Evolutionary conservation across 345 rosid genomes (phyloP), one percentile per base, ranked within the genome.

Genomic region (Eucalyptus erythrocorys): DNA sequence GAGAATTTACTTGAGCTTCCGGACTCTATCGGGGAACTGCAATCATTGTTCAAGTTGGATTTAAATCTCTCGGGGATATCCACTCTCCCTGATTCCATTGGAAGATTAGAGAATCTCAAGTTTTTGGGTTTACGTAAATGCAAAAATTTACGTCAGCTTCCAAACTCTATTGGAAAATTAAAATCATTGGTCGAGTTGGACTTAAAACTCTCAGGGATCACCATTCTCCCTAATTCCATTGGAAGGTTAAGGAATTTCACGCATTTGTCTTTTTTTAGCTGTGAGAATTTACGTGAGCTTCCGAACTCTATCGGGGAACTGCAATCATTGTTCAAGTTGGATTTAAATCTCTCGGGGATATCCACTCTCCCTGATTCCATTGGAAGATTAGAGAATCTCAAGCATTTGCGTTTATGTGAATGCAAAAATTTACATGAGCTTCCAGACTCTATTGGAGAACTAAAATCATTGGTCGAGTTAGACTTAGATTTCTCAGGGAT

Each of bases 321-420:
- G 0, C 2, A 48, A 48, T 4, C 16, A 48, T 48, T 48, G 50
- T 1, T 13, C 0, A 1, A 4, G 50, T 48, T 48, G 2, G 16
- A 48, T 48, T 48, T 48, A 48, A 2, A 12, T 1, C 6, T 48
- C 1, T 48, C 50, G 0, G 50, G 50, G 5, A 48, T 48, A 0
- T 48, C 2, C 0, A 0, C 1, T 48, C 50, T 48, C 1, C 48
- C 48, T 10, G 11, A 10, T 47, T 47, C 13, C 48, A 3, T 47
- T 47, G 48, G 48, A 47, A 10, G 13, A 13, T 47, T 47, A n/a
- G n/a, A n/a, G 48, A 47, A 47, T 47, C 13, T 47, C 13, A 10
- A 0, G 2, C 5, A 12, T 12, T 48, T 11, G 48, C 0, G 0
- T 48, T 11, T 48, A 0, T 1, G 0, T 47, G 1, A 0, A 11